These are phyloP conservation scores for Geosiphon pyriformis DNA, from an alignment of 192 early-diverging fungal species.

Conservation along the genomic window DNA sequence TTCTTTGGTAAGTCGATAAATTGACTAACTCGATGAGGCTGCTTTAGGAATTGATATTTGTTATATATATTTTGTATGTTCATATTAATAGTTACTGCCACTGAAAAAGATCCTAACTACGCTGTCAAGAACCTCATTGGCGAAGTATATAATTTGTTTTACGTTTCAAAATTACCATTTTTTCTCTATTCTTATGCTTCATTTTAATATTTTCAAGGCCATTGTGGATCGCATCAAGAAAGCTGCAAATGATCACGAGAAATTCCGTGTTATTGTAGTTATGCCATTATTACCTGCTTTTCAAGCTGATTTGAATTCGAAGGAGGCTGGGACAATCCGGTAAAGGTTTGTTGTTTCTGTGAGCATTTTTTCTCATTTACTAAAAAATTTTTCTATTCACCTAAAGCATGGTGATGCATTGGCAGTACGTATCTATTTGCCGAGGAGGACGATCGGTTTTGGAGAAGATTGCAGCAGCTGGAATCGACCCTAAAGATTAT, in stretches of 20 bases:
- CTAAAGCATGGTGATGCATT: conserved; percentile 65
- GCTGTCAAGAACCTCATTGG: conserved; percentile 61
- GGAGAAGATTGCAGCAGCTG: conserved; percentile 47
- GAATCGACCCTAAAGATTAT: conserved; percentile 58
- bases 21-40: background rate
- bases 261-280: conserved; percentile 71
- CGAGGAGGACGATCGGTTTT: conserved; percentile 67
- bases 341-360: background rate
- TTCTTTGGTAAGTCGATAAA: conserved; percentile 64
- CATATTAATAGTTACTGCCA: conserved; percentile 27
- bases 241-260: conserved; percentile 61
- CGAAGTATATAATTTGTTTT: conserved; percentile 7
- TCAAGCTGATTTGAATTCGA: conserved; percentile 70
- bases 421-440: conserved; percentile 72
- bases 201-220: conserved; percentile 43
- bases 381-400: background rate
- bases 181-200: conserved; percentile 18
- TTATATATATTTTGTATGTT: background rate
- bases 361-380: background rate
- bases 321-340: conserved; percentile 63
- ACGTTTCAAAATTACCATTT: conserved; percentile 15
- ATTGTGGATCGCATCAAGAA: conserved; percentile 69
- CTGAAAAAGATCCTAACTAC: conserved; percentile 29
- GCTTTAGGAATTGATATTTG: background rate
- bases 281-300: conserved; percentile 85